A percentile compares a stretch with the other conserved stretches of the same genome.
Conservation (phyloP, 768 basidiomycete species). For the Boletellus ananiceps region DNA sequence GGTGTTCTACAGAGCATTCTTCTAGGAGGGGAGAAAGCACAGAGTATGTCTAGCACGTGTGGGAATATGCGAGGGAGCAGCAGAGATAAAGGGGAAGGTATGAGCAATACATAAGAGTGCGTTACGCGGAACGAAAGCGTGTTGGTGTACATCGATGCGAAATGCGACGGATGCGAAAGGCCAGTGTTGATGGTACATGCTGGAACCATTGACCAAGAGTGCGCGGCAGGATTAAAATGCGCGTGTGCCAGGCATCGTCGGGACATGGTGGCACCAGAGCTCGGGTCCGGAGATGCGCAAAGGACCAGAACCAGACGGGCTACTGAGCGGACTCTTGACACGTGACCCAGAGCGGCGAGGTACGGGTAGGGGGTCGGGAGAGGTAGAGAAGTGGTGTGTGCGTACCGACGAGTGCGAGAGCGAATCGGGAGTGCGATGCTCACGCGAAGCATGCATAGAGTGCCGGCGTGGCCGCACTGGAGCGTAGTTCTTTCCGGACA, state of each 20-base stretch:
- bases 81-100: neutral
- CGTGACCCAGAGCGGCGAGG: conserved; percentile 1
- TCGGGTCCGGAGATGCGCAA: conserved; percentile 17
- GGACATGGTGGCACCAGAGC: conserved; percentile 14
- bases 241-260: neutral
- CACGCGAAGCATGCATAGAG: conserved; percentile 10
- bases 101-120: conserved; percentile 10
- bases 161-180: neutral
- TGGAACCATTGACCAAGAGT: conserved; percentile 10
- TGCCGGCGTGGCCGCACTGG: conserved; percentile 4
- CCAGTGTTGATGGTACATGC: neutral
- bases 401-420: neutral
- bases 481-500: neutral
- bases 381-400: neutral
- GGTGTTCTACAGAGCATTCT: neutral
- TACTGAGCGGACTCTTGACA: conserved; percentile 5
- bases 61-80: neutral
- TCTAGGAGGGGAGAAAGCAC: conserved; percentile 4
- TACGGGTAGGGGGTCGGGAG: neutral
- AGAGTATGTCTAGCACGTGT: neutral
- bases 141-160: conserved; percentile 13
- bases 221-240: conserved; percentile 10
- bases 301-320: neutral
- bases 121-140: neutral
- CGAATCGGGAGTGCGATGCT: conserved; percentile 1